Base-by-base conservation (phyloP, 805 yeast species). In the Ogataea kodamae region DNA sequence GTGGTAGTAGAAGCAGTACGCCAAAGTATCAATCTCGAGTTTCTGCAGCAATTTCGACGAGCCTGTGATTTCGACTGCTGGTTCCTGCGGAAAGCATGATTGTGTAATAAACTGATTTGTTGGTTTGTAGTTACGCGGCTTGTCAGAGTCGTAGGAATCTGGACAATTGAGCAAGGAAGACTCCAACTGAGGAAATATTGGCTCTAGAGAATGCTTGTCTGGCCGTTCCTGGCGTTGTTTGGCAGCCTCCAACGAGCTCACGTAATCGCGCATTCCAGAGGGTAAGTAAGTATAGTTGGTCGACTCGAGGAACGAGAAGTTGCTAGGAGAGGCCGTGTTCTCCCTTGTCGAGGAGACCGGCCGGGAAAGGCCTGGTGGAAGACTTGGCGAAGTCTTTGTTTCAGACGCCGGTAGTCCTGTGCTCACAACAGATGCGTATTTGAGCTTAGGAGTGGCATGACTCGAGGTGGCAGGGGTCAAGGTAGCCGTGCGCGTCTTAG, bases 1-100 rank as follows among this genome's bases (percentile, higher is more conserved):
- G 46, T 79, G 74, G 59, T 88, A 92, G 64, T 92, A 92, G 62
- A 92, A 92, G 31, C 90, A 83, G 67, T 85, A 92, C 48, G 90
- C 89, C 46, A 92, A 62, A 2, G 97, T 90, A 53, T 88, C 96
- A 19, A 78, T 67, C 52, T 87, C 95, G 50, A 90, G 74, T 49
- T 81, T 86, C 17, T 72, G 65, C 61, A 85, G 68, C 25, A 83
- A 59, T 33, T 68, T 65, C 10, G 78, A 68, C 43, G 79, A 76
- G 31, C 77, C 81, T 35, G 74, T 64, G n/a, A 68, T 61, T 53
- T 77, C 84, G 38, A 76, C 75, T 59, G 78, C 68, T 19, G 89
- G 89, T 41, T 83, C 92, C 54, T 79, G 86, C 2, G 98, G 98
- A 61, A 86, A 92, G 59, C 81, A 85, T 14, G 83, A 74, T 22